Evolutionary conservation across 768 basidiomycete genomes (phyloP).

Genomic region (Agrocybe chaxingu): DNA sequence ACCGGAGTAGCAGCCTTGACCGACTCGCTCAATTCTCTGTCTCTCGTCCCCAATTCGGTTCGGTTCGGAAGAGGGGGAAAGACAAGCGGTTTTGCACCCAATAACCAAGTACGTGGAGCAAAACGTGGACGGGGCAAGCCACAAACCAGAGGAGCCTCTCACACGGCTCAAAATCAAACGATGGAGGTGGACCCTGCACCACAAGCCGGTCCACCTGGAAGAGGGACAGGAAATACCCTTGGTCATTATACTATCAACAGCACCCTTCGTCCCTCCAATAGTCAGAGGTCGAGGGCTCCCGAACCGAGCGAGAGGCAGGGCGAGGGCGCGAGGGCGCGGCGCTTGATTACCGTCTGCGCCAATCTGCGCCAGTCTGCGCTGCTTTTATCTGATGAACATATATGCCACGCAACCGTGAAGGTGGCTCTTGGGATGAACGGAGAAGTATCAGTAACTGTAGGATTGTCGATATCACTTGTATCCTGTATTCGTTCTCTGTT

Average conservation of each 20-base stretch:
- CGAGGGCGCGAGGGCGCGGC: neutral
- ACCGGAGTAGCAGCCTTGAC: conserved; percentile 46
- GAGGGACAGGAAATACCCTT: conserved; percentile 3
- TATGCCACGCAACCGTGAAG: too few species aligned
- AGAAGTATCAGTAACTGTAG: too few species aligned
- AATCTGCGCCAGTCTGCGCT: neutral
- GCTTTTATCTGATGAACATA: too few species aligned
- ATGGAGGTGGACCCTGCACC: neutral
- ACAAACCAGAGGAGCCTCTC: neutral
- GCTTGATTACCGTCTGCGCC: neutral
- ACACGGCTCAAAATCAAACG: conserved; percentile 1
- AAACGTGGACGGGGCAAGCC: conserved; percentile 22
- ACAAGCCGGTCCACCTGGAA: conserved; percentile 8
- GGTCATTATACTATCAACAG: too few species aligned
- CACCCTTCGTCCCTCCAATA: too few species aligned
- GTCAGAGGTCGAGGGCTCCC: neutral
- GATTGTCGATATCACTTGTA: too few species aligned
- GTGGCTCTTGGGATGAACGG: too few species aligned
- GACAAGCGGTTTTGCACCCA: conserved; percentile 45
- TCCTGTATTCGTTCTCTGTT: too few species aligned
- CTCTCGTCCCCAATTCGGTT: conserved; percentile 66
- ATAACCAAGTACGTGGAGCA: conserved; percentile 17
- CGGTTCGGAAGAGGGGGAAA: conserved; percentile 74
- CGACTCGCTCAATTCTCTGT: conserved; percentile 39
- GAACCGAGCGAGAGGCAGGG: neutral